Conservation (phyloP, 176 grass and related monocot genomes). For the Leersia perrieri region DNA sequence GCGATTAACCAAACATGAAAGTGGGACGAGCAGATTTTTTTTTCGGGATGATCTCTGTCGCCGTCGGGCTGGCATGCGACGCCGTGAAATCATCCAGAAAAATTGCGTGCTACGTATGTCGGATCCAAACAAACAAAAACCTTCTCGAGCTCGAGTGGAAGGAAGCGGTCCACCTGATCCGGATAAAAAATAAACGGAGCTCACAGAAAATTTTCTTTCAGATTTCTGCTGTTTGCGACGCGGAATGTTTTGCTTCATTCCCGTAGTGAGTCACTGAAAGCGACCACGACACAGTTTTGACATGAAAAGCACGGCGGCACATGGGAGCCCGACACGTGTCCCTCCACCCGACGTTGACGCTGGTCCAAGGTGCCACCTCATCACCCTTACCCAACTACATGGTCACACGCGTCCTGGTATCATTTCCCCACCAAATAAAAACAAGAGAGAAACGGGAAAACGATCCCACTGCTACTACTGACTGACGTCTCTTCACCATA, state of each 20-base stretch:
- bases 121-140: background rate
- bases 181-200: background rate
- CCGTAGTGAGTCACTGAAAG: conserved; percentile 20
- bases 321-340: background rate
- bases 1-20: background rate
- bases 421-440: background rate
- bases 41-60: background rate
- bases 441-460: background rate
- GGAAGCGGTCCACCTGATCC: background rate
- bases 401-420: background rate
- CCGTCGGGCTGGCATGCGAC: background rate
- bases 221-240: background rate
- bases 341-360: background rate
- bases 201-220: background rate
- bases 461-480: background rate
- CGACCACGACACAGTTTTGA: conserved; percentile 24
- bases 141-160: background rate
- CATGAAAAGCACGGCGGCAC: conserved; percentile 20
- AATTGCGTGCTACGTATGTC: background rate
- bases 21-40: background rate
- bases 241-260: background rate
- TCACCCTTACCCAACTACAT: background rate
- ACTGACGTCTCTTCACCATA: background rate
- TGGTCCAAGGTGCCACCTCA: conserved; percentile 29
- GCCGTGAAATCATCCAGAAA: background rate